A percentile compares a stretch with the other conserved stretches of the same genome.
phyloP scores from a whole-genome alignment of 2,329 filamentous ascomycete species.

The Aureobasidium namibiae region DNA sequence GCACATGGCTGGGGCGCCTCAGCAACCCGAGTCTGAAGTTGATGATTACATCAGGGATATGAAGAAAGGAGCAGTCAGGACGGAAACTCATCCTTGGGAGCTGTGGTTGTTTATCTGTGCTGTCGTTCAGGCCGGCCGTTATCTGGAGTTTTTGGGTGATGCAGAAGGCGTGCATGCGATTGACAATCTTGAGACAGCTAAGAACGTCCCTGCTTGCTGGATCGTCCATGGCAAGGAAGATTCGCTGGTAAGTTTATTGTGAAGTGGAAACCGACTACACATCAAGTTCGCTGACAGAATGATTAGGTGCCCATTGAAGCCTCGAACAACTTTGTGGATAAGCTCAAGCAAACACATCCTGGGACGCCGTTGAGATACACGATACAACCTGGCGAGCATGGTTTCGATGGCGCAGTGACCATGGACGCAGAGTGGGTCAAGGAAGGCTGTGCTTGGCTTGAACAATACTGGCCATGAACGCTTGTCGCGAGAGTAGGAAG shows the following conservation, averaged over 20 bases:
- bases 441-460: slow-evolving; percentile 20
- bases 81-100: slow-evolving; percentile 11
- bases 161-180: slow-evolving; percentile 22
- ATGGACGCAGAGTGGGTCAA: slow-evolving; percentile 25
- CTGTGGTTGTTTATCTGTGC: slow-evolving; percentile 16
- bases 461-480: slow-evolving; percentile 22
- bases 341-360: slow-evolving; percentile 20
- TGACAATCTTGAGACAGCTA: slow-evolving; percentile 21
- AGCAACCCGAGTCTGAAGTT: slow-evolving; percentile 5
- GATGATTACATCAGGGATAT: slow-evolving; percentile 12
- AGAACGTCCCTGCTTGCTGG: slow-evolving; percentile 22
- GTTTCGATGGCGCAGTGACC: slow-evolving; percentile 25
- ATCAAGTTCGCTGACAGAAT: background rate
- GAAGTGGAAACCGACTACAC: background rate
- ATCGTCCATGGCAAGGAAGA: slow-evolving; percentile 31
- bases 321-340: slow-evolving; percentile 23
- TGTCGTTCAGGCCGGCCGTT: slow-evolving; percentile 16
- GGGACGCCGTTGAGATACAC: slow-evolving; percentile 22
- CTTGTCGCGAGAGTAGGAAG: no score
- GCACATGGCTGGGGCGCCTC: slow-evolving; percentile 10
- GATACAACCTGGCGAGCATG: slow-evolving; percentile 29
- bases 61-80: slow-evolving; percentile 13
- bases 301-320: slow-evolving; percentile 21
- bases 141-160: slow-evolving; percentile 13
- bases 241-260: slow-evolving; percentile 14